phyloP scores from a whole-genome alignment of 2,329 filamentous ascomycete genomes.

The Penicillium sp. region DNA sequence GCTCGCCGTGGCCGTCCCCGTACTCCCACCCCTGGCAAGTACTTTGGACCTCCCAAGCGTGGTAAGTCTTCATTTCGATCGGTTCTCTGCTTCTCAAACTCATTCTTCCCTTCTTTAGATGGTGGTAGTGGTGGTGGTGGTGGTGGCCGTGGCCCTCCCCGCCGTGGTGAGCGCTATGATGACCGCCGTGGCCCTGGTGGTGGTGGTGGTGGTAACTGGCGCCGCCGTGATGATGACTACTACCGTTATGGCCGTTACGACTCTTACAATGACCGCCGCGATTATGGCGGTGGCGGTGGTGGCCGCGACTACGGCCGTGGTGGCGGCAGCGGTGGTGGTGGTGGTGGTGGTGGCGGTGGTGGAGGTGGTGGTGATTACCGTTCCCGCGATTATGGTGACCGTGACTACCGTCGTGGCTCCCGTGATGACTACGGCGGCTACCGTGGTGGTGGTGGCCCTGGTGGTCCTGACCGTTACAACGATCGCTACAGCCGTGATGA shows the following conservation, averaged over 20 bases:
- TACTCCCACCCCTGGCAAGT: constrained; percentile 96
- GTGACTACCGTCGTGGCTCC: constrained; percentile 45
- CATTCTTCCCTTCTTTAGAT: constrained; percentile 10
- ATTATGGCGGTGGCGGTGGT: constrained; percentile 63
- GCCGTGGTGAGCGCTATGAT: constrained; percentile 51
- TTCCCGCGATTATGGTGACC: constrained; percentile 46
- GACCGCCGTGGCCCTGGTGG: constrained; percentile 56
- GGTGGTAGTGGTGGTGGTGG: constrained; percentile 13
- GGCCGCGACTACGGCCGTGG: constrained; percentile 45
- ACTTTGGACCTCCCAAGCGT: constrained; percentile 97
- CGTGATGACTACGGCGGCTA: constrained; percentile 42
- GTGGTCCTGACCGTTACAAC: constrained; percentile 43
- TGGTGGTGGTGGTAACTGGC: constrained; percentile 53
- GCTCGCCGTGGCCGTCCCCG: constrained; percentile 91
- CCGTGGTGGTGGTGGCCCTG: constrained; percentile 21
- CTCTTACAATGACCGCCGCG: constrained; percentile 55
- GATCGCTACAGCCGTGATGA: constrained; percentile 48
- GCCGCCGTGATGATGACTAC: constrained; percentile 46
- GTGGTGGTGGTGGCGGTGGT: constrained; percentile 44
- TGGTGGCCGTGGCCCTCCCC: constrained; percentile 42
- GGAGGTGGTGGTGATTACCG: constrained; percentile 35
- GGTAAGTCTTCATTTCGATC: constrained; percentile 60
- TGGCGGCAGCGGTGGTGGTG: constrained; percentile 40
- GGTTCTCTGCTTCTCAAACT: not conserved
- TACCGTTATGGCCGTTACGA: constrained; percentile 47